Evolutionary conservation across 2,329 filamentous ascomycete species (phyloP), one percentile per base, ranked within the genome.

Genomic region (Coniella lustricola): DNA sequence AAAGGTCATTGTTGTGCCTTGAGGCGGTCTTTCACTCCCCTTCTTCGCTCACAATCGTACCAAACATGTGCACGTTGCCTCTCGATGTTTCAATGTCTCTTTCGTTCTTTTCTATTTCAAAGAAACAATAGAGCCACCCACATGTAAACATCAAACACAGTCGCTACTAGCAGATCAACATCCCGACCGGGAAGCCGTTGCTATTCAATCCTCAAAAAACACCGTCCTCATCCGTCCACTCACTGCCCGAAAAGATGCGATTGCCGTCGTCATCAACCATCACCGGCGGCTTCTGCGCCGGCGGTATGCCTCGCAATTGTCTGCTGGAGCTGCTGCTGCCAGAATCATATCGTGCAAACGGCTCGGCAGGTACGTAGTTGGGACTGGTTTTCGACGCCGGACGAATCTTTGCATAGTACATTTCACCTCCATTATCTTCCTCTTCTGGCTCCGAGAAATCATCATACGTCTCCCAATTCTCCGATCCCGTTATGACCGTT

Each of bases 401-500:
- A 49, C 84, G 78, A 46, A 90, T 70, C 65, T 87, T 89, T 55
- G 87, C 85, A 60, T 88, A 88, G 65, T 95, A 94, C 9, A 81
- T 76, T 52, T 93, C 87, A 3, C 82, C 83, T 0, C 78, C 79
- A 12, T 48, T 35, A 62, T 95, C 90, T 20, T 76, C n/a, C n/a
- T n/a, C 74, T 59, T 89, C 86, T 0, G 84, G 80, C 59, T 89
- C 84, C 53, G 85, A 89, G 56, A 77, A 81, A 63, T 95, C 88
- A 58, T 93, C 90, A 59, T 93, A 97, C 9, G 90, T 95, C 67
- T 97, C 91, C 91, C 91, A 97, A 64, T 97, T 97, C 67, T 97
- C 91, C 3, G 88, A 95, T 1, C 87, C 88, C 4, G 87, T 89
- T 21, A 86, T 75, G 18, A 75, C 76, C 1, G 85, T 88, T n/a